Evolutionary conservation across 2,329 filamentous ascomycete genomes (phyloP).

Genomic region (Phialemoniopsis sp.): DNA sequence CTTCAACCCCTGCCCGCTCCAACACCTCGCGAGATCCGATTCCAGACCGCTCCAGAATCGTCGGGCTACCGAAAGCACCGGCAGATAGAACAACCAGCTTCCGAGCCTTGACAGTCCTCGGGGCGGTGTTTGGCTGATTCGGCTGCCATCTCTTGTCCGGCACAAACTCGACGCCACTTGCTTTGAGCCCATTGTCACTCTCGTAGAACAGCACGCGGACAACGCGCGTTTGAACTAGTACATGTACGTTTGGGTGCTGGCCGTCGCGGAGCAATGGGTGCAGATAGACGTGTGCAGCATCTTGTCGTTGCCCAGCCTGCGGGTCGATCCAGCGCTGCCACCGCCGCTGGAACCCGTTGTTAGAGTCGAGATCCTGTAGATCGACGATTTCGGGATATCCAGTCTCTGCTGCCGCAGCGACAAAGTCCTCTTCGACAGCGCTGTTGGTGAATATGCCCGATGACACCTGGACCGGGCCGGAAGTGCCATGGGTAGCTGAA

Average conservation of each 20-base stretch:
- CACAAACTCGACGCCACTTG: slow-evolving; percentile 47
- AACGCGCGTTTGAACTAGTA: slow-evolving; percentile 47
- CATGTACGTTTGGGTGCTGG: slow-evolving; percentile 44
- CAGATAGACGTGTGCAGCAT: slow-evolving; percentile 45
- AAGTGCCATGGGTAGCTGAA: slow-evolving; percentile 36
- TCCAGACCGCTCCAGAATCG: slow-evolving; percentile 59
- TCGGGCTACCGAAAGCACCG: slow-evolving; percentile 49
- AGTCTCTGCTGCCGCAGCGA: slow-evolving; percentile 34
- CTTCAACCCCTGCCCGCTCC: slow-evolving; percentile 36
- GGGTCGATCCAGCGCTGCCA: slow-evolving; percentile 21
- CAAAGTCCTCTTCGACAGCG: slow-evolving; percentile 35
- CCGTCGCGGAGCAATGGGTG: slow-evolving; percentile 42
- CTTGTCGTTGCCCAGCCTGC: slow-evolving; percentile 44
- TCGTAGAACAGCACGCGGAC: slow-evolving; percentile 42
- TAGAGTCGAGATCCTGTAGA: slow-evolving; percentile 36
- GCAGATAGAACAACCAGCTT: slow-evolving; percentile 47
- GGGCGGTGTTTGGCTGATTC: slow-evolving; percentile 1
- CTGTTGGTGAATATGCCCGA: slow-evolving; percentile 36
- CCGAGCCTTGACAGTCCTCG: slow-evolving; percentile 35
- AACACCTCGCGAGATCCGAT: slow-evolving; percentile 46
- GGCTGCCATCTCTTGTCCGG: slow-evolving; percentile 25
- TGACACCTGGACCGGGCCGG: slow-evolving; percentile 44
- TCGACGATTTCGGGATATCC: slow-evolving; percentile 44
- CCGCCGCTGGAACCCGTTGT: slow-evolving; percentile 18
- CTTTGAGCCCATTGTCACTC: slow-evolving; percentile 12